phyloP scores from a whole-genome alignment of 768 basidiomycete species.

The Rhodotorula taiwanensis region DNA sequence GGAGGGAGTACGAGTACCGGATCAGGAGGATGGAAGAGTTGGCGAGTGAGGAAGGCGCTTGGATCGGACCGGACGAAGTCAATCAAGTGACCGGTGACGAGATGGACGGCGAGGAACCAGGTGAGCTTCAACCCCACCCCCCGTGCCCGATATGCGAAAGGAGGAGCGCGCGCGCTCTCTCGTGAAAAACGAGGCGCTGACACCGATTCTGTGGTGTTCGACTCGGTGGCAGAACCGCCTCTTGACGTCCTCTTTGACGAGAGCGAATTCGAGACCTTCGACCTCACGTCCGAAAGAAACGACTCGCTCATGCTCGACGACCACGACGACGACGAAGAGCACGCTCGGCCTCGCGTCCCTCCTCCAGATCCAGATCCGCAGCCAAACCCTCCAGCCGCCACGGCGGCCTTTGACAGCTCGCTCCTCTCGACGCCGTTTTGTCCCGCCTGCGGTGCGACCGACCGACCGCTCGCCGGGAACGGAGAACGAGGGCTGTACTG shows the following conservation, averaged over 20 bases:
- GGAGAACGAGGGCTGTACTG: no score
- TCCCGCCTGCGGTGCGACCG: neutral
- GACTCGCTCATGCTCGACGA: neutral
- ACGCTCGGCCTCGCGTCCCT: neutral
- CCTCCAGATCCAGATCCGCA: neutral
- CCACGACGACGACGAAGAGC: neutral
- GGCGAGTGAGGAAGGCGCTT: neutral
- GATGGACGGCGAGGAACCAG: conserved; percentile 1
- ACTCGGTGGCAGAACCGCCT: conserved; percentile 7
- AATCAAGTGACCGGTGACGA: neutral
- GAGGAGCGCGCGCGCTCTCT: rapidly evolving
- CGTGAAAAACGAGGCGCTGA: neutral
- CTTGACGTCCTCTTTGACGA: conserved; percentile 15
- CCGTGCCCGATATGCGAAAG: no score
- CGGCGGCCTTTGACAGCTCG: neutral
- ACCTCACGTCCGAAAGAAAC: neutral
- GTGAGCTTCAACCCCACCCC: neutral
- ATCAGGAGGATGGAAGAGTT: neutral
- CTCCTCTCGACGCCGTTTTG: conserved; percentile 6
- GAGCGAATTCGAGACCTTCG: neutral
- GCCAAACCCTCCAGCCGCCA: neutral
- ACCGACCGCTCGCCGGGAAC: no score
- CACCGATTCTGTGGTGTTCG: neutral
- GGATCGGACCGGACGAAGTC: neutral
- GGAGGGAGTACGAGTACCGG: conserved; percentile 9